Conservation (phyloP, 1,284 basidiomycete genomes). For the Moniliophthora roreri region DNA sequence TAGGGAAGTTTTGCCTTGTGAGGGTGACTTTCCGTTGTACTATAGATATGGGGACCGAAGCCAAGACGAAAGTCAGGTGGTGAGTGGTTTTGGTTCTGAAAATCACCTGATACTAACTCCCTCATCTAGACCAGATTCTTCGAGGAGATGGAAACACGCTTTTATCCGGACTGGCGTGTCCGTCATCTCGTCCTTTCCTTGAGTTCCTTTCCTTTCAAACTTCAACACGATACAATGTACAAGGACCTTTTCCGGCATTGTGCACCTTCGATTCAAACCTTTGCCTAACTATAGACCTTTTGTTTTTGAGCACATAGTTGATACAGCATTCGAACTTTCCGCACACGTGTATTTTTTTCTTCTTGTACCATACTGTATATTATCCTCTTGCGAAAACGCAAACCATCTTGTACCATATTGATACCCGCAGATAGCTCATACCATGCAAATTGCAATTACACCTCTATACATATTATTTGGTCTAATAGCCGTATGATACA, state of each 20-base stretch:
- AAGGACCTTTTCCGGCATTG: slow-evolving; percentile 10
- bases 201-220: slow-evolving; percentile 10
- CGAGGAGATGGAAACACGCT: slow-evolving; percentile 12
- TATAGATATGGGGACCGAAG: slow-evolving; percentile 19
- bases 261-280: slow-evolving; percentile 8
- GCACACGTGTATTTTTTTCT: no score
- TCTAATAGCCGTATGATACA: no score
- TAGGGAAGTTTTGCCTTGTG: slow-evolving; percentile 31
- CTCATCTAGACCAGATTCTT: slow-evolving; percentile 2
- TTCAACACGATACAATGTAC: slow-evolving; percentile 5
- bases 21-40: slow-evolving; percentile 24
- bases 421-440: no score
- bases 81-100: not conserved
- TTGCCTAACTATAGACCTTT: slow-evolving; percentile 2
- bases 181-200: slow-evolving; percentile 9
- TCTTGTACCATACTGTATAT: no score
- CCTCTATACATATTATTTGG: no score
- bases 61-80: slow-evolving; percentile 16
- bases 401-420: no score
- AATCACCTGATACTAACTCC: not conserved
- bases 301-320: no score
- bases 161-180: slow-evolving; percentile 10
- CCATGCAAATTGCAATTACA: no score
- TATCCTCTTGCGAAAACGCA: no score
- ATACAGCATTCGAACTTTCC: no score